Conservation (phyloP, 805 yeast species). For the Schwanniomyces yamadae region DNA sequence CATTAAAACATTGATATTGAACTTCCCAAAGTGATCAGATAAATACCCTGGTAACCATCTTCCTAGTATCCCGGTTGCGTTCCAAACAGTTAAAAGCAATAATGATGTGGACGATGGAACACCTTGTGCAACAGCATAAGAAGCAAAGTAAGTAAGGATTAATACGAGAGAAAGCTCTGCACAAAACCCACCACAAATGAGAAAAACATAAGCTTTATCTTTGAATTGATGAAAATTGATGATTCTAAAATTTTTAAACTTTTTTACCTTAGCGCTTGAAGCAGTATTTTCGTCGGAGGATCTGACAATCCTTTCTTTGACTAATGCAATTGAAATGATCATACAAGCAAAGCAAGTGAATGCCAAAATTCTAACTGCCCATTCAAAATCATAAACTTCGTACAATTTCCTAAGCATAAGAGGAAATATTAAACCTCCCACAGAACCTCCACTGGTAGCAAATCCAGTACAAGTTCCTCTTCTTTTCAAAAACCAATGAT, state of each 20-base stretch:
- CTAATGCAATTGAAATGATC: slow-evolving; percentile 23
- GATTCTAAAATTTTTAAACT: slow-evolving; percentile 5
- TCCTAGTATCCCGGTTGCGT: slow-evolving; percentile 30
- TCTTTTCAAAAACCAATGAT: slow-evolving; percentile 61
- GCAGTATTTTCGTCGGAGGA: not conserved
- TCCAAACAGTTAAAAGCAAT: slow-evolving; percentile 28
- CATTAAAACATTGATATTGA: slow-evolving; percentile 34
- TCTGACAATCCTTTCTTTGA: slow-evolving; percentile 25
- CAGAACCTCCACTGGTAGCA: slow-evolving; percentile 65
- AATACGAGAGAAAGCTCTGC: slow-evolving; percentile 29
- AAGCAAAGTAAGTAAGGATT: slow-evolving; percentile 31
- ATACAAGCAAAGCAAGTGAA: slow-evolving; percentile 29
- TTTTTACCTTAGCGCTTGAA: slow-evolving; percentile 3
- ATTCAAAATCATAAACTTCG: slow-evolving; percentile 51
- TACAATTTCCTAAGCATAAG: slow-evolving; percentile 48
- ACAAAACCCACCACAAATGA: slow-evolving; percentile 31
- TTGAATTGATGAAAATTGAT: slow-evolving; percentile 12
- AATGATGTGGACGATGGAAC: slow-evolving; percentile 27
- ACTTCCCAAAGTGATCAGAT: slow-evolving; percentile 28
- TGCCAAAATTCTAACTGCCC: slow-evolving; percentile 55
- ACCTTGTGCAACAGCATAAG: slow-evolving; percentile 34
- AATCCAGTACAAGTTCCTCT: slow-evolving; percentile 49
- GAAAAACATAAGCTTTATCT: slow-evolving; percentile 23
- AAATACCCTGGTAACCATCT: slow-evolving; percentile 30
- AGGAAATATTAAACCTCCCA: slow-evolving; percentile 66